These are phyloP conservation scores for Niveomyces coronatus DNA, from an alignment of 2,329 filamentous ascomycete genomes.

Conservation along the genomic window DNA sequence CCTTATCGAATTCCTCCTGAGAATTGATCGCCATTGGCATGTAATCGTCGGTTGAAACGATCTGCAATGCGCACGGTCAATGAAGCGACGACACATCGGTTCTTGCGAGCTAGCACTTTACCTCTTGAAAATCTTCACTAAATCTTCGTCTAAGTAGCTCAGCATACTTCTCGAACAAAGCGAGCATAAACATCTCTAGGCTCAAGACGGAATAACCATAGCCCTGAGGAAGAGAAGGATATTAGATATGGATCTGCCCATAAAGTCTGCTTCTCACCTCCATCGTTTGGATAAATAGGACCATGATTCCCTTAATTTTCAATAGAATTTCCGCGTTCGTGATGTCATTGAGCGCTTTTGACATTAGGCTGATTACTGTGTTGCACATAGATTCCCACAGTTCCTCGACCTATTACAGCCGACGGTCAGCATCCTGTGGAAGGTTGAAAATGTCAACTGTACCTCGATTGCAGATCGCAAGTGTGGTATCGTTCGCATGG, in stretches of 20 bases:
- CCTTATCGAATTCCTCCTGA: slow-evolving; percentile 85
- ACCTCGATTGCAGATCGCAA: slow-evolving; percentile 76
- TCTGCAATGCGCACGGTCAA: slow-evolving; percentile 29
- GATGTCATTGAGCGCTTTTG: slow-evolving; percentile 67
- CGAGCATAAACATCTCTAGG: slow-evolving; percentile 78
- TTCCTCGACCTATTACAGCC: slow-evolving; percentile 67
- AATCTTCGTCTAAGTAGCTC: slow-evolving; percentile 84
- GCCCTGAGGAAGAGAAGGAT: slow-evolving; percentile 70
- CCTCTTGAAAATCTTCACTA: slow-evolving; percentile 91
- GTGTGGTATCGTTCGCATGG: slow-evolving; percentile 76
- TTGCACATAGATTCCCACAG: slow-evolving; percentile 98
- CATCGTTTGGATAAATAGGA: slow-evolving; percentile 97
- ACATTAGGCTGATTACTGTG: slow-evolving; percentile 70
- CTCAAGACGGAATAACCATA: slow-evolving; percentile 81
- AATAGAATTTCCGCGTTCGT: slow-evolving; percentile 79
- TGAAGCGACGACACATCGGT: neutral
- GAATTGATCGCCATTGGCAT: slow-evolving; percentile 98
- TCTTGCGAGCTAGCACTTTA: slow-evolving; percentile 22
- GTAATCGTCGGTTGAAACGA: slow-evolving; percentile 89
- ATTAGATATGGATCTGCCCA: slow-evolving; percentile 57
- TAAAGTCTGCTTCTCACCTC: slow-evolving; percentile 62
- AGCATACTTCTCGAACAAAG: slow-evolving; percentile 86
- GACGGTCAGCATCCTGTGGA: neutral
- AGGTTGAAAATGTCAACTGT: slow-evolving; percentile 19
- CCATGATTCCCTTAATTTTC: slow-evolving; percentile 90